Conservation (phyloP, 1,284 basidiomycete genomes). For the Leucoagaricus sp. region DNA sequence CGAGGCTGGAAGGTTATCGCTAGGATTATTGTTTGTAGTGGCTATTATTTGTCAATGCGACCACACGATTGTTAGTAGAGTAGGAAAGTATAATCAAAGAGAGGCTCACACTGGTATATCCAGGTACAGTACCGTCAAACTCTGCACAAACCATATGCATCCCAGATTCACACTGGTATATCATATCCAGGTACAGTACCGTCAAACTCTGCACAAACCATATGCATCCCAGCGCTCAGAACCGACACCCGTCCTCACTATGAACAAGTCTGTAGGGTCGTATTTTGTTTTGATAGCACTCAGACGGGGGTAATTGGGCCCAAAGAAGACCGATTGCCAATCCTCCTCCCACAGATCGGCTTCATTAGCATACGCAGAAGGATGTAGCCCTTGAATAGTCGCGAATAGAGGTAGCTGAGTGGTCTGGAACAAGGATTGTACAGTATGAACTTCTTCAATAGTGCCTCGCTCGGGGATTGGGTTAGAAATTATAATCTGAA, state of each 20-base stretch:
- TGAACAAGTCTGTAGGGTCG: constrained; percentile 46
- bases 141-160: constrained; percentile 11
- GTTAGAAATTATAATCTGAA: not conserved
- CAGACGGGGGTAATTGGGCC: constrained; percentile 39
- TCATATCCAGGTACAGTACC: no score
- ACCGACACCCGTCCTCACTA: constrained; percentile 44
- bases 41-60: no score
- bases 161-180: no score
- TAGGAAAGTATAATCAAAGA: no score
- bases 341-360: constrained; percentile 38
- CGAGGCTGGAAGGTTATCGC: no score
- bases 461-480: not conserved
- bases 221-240: constrained; percentile 37
- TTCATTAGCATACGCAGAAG: constrained; percentile 36
- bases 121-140: no score
- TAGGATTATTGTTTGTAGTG: no score
- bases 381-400: not conserved
- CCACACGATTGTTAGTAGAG: no score
- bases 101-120: no score
- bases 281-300: constrained; percentile 44
- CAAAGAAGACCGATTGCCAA: constrained; percentile 44
- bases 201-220: not conserved
- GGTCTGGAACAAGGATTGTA: not conserved
- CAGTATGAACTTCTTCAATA: not conserved
- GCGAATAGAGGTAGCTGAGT: not conserved